Percentiles rank a stretch among this genome's conserved stretches.
These are phyloP conservation scores for Aegilops sharonensis DNA, from an alignment of 176 grass and related monocot species.

Conservation along the genomic window DNA sequence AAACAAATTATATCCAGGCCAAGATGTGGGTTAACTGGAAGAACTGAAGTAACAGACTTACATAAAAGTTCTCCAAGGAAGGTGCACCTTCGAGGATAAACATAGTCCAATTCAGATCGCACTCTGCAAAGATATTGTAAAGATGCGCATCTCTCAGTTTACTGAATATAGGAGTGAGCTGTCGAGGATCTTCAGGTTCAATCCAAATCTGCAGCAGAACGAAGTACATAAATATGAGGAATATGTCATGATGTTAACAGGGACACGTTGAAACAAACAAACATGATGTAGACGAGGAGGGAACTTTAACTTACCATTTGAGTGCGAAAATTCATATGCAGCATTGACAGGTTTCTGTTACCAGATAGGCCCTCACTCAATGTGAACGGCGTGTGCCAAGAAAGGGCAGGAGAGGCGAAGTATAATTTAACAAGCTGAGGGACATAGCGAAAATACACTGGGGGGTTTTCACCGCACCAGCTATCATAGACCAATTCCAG, in stretches of 20 bases:
- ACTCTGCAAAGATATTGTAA: neutral
- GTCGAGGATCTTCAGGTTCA: neutral
- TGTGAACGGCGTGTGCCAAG: neutral
- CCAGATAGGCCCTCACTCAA: neutral
- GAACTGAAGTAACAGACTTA: too few relatives aligned
- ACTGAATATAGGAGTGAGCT: neutral
- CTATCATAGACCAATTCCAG: neutral
- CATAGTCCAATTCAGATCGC: neutral
- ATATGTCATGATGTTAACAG: neutral
- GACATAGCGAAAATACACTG: neutral
- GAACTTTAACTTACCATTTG: neutral
- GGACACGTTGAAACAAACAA: neutral
- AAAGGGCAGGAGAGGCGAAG: neutral
- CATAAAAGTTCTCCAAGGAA: too few relatives aligned
- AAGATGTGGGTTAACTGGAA: too few relatives aligned
- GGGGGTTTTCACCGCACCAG: neutral
- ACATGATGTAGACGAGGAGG: neutral
- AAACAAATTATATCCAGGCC: too few relatives aligned
- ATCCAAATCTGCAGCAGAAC: slow-evolving; percentile 3
- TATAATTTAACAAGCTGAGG: neutral
- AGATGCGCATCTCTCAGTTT: neutral
- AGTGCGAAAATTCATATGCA: neutral
- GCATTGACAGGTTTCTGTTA: neutral
- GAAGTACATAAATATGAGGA: neutral
- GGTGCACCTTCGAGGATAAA: neutral